Conservation (phyloP, 1,139 yeast genomes). For the Meyerozyma elateridarum region DNA sequence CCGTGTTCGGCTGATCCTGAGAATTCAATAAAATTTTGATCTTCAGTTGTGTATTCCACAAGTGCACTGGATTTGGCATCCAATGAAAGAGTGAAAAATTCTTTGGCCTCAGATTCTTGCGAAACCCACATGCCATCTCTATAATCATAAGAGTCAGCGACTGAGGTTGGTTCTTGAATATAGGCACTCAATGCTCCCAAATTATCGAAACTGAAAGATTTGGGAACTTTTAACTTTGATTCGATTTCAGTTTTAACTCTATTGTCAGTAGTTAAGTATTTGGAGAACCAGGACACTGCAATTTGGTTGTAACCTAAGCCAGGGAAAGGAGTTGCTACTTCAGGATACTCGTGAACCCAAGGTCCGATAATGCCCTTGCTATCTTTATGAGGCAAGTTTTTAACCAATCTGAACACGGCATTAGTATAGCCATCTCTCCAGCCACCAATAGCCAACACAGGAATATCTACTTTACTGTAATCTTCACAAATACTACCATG, state of each 20-base stretch:
- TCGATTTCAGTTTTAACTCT: constrained; percentile 7
- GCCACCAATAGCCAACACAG: constrained; percentile 38
- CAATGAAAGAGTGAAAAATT: too few relatives aligned
- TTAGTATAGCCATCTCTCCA: constrained; percentile 42
- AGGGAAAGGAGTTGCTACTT: constrained; percentile 39
- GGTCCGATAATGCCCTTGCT: constrained; percentile 34
- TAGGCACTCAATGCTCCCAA: constrained; percentile 36
- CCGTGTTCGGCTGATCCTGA: constrained; percentile 34
- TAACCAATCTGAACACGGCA: constrained; percentile 35
- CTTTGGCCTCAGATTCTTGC: too few relatives aligned
- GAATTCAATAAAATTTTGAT: constrained; percentile 10
- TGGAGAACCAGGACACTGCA: constrained; percentile 32
- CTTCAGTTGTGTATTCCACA: too few relatives aligned
- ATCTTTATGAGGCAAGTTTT: constrained; percentile 25
- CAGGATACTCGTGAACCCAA: constrained; percentile 44
- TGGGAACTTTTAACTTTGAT: background rate
- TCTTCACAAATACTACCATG: constrained; percentile 39
- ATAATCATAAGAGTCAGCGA: constrained; percentile 24
- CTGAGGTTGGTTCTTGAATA: constrained; percentile 31
- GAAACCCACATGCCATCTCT: constrained; percentile 37
- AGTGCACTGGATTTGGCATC: too few relatives aligned
- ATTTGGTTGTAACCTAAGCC: constrained; percentile 36
- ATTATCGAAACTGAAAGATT: background rate
- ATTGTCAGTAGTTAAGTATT: constrained; percentile 23
- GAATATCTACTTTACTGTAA: constrained; percentile 30